Evolutionary conservation across 139 green algal genomes (phyloP).

Genomic region (Nannochloris sp.): DNA sequence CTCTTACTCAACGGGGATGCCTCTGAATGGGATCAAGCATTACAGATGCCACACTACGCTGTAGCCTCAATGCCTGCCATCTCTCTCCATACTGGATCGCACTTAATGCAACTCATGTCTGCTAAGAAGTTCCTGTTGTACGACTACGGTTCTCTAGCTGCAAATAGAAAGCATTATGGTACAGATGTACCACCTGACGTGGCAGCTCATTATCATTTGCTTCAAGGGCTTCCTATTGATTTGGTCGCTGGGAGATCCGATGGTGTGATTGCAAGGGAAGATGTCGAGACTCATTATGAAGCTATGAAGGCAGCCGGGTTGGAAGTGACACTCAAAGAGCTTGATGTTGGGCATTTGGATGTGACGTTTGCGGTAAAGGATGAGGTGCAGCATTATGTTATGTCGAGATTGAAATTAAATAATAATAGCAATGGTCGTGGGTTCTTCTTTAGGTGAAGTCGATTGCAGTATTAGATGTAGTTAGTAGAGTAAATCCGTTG

Average conservation of each 20-base stretch:
- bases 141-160: constrained; percentile 60
- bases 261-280: constrained; percentile 61
- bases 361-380: constrained; percentile 75
- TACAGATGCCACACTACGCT: constrained; percentile 86
- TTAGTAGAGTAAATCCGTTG: too few relatives aligned
- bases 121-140: constrained; percentile 66
- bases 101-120: constrained; percentile 33
- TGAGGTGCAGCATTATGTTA: constrained; percentile 46
- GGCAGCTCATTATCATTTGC: constrained; percentile 53
- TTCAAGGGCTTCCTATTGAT: constrained; percentile 73
- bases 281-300: constrained; percentile 54
- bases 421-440: too few relatives aligned
- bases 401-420: constrained; percentile 34
- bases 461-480: too few relatives aligned
- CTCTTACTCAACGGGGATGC: constrained; percentile 58
- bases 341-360: constrained; percentile 88
- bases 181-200: constrained; percentile 49
- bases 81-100: constrained; percentile 48
- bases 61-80: constrained; percentile 75
- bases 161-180: constrained; percentile 64
- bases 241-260: constrained; percentile 69
- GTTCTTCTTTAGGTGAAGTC: too few relatives aligned
- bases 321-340: constrained; percentile 69
- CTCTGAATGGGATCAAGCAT: constrained; percentile 72
- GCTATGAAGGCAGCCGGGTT: constrained; percentile 49